Evolutionary conservation across 176 grass and related monocot species (phyloP), one percentile per base, ranked within the genome.

Genomic region (Rhynchospora breviuscula): DNA sequence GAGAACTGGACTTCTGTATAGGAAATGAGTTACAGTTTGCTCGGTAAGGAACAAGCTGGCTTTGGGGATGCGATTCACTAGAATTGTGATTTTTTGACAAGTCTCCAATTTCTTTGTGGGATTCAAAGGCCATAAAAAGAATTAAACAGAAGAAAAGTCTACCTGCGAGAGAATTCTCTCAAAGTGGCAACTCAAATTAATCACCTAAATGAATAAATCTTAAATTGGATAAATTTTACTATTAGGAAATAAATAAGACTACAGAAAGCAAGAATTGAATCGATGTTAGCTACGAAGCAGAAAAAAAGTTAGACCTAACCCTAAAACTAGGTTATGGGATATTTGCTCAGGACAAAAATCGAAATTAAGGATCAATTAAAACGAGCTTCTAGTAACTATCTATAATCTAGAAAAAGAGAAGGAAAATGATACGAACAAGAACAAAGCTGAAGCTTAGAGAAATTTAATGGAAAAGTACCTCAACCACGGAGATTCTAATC

Each of bases 101-200:
- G 21, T 83, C 84, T 88, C 79, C 74, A 80, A 54, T 87, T 88
- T 40, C 65, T 57, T 87, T 90, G 46, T 71, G 89, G 85, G 75
- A 98, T 79, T 93, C 90, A 78, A 91, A 93, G 90, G 66, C 95
- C 95, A 98, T 98, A 94, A 93, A 98, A 92, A 59, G 74, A 45
- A 60, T 45, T 78, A 76, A 77, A 63, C 78, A 67, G 51, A 80
- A 46, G 12, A 29, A 63, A 80, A 63, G 18, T 68, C 70, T 85
- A 61, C 15, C 49, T 80, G 65, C 43, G 29, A 68, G 29, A 57
- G 8, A 83, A 64, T 71, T 35, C 60, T 51, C 83, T 43, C 46
- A 58, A 88, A 22, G 75, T 21, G 33, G 19, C 29, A 69, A 43
- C 35, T 52, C 19, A 51, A 53, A 65, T 7, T 53, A 78, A 83